These are phyloP conservation scores for Cornus kousa DNA, from an alignment of 148 eudicot species.

Conservation along the genomic window DNA sequence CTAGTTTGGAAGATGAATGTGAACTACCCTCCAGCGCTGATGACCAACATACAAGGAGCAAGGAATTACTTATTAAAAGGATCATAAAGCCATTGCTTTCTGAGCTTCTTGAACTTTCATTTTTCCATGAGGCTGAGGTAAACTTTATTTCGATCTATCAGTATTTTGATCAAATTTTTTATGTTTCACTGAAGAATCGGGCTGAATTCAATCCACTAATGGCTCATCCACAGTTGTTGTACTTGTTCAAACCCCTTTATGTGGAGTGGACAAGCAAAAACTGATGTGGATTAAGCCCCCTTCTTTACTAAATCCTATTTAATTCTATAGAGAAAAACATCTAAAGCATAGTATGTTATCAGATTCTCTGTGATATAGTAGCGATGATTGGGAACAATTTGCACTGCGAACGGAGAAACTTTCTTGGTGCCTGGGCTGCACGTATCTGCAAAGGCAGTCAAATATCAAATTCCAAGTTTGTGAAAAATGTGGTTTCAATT, in stretches of 20 bases:
- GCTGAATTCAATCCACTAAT: background rate
- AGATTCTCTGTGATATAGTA: constrained; percentile 48
- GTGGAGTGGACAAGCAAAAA: background rate
- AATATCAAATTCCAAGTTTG: constrained; percentile 38
- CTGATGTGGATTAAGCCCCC: no score
- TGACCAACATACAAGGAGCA: constrained; percentile 29
- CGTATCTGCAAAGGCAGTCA: constrained; percentile 36
- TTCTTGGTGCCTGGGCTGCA: constrained; percentile 40
- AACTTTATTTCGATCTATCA: constrained; percentile 3
- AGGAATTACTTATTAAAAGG: constrained; percentile 34
- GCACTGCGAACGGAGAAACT: constrained; percentile 29
- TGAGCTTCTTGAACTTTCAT: constrained; percentile 43
- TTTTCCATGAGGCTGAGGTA: constrained; percentile 53
- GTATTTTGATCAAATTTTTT: background rate
- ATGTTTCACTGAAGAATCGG: background rate
- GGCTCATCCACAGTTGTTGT: background rate
- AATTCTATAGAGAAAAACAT: background rate
- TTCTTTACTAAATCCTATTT: background rate
- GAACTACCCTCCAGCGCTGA: constrained; percentile 21
- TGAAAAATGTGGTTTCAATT: constrained; percentile 35
- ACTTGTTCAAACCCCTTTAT: background rate
- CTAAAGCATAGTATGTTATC: constrained; percentile 5
- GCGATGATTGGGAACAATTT: constrained; percentile 43
- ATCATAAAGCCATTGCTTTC: constrained; percentile 38
- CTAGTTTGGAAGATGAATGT: constrained; percentile 19